Evolutionary conservation across 257 asterid species (phyloP).

Genomic region (Lycium ferocissimum): DNA sequence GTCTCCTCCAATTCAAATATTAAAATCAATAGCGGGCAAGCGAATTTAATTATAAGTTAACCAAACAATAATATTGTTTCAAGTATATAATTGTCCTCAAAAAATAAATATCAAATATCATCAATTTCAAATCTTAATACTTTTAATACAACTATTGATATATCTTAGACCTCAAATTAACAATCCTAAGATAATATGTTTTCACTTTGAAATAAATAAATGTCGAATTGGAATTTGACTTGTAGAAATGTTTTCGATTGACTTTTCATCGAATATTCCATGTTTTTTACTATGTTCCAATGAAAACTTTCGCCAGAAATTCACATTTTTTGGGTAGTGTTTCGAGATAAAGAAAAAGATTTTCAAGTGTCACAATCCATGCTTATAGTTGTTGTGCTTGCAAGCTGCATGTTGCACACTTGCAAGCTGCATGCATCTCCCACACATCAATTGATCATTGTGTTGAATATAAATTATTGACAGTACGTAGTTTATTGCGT

Average conservation of each 20-base stretch:
- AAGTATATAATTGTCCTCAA: background rate
- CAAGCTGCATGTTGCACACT: constrained; percentile 7
- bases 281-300: too few relatives aligned
- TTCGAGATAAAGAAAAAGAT: background rate
- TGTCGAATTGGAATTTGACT: background rate
- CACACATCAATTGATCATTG: background rate
- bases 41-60: background rate
- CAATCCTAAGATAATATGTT: background rate
- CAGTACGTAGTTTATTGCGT: background rate
- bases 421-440: constrained; percentile 12
- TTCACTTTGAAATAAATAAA: background rate
- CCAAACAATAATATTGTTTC: background rate
- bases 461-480: background rate
- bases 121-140: background rate
- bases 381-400: background rate
- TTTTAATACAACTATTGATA: background rate
- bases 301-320: too few relatives aligned
- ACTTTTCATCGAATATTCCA: too few relatives aligned
- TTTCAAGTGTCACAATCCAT: background rate
- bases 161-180: background rate
- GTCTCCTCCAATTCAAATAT: background rate
- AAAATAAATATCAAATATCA: background rate
- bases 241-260: too few relatives aligned
- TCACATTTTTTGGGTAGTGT: too few relatives aligned
- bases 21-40: background rate